Percentiles rank a stretch among this genome's conserved stretches.
phyloP scores from a whole-genome alignment of 2,329 filamentous ascomycete genomes.

The Colletotrichum incanum region DNA sequence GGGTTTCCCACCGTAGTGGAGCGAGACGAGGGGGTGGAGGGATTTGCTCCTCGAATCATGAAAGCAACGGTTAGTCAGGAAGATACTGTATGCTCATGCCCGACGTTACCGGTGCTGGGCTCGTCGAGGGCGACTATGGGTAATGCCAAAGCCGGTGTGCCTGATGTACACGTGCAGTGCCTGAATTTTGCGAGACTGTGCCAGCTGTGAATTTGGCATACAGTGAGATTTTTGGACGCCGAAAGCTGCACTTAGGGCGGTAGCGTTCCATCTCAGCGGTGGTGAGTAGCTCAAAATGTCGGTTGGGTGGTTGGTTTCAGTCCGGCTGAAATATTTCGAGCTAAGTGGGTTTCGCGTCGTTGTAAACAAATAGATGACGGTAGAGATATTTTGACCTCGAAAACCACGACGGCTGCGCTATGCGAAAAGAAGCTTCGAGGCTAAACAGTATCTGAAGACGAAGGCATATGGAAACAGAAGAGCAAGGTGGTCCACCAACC shows the following conservation, averaged over 20 bases:
- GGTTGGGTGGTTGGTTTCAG: constrained; percentile 25
- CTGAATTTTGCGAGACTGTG: background rate
- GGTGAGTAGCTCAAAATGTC: constrained; percentile 1
- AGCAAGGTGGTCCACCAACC: background rate
- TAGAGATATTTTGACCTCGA: background rate
- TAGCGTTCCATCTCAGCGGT: constrained; percentile 11
- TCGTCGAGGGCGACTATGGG: constrained; percentile 3
- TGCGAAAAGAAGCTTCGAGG: background rate
- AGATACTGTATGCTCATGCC: constrained; percentile 6
- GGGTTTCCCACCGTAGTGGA: constrained; percentile 32
- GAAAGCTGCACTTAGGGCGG: constrained; percentile 17
- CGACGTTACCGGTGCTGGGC: constrained; percentile 17
- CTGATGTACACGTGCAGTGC: constrained; percentile 16
- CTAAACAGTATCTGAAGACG: background rate
- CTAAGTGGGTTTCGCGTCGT: background rate
- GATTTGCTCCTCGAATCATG: constrained; percentile 14
- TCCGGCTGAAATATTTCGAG: background rate
- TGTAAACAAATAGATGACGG: background rate
- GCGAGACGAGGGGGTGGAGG: constrained; percentile 13
- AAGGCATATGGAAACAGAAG: background rate
- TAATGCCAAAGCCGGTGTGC: constrained; percentile 8
- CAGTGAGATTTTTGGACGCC: constrained; percentile 4
- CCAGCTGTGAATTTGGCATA: background rate
- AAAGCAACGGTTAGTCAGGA: constrained; percentile 17
- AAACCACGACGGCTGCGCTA: background rate